Base-by-base conservation (phyloP, 805 yeast species). In the Metschnikowia amazonensis region DNA sequence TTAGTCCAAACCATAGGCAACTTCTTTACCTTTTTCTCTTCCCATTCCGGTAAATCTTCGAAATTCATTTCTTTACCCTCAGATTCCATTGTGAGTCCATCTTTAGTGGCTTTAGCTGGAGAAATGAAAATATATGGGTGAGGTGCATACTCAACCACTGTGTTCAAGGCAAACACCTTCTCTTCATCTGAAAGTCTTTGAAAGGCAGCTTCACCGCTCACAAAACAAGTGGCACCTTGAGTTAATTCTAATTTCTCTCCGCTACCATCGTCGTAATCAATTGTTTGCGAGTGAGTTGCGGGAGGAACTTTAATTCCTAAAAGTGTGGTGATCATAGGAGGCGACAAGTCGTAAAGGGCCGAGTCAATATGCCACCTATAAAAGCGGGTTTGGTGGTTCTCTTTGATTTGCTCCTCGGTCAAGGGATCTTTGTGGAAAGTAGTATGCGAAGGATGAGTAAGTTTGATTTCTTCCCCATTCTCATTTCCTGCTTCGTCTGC, bases 311-410 rank as follows among this genome's bases (percentile, higher is more conserved):
- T 77, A 50, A 89, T 80, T 3, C 96, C 96, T 43, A 89, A 72
- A 50, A 89, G 74, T 1, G 96, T 88, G 11, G 96, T 89, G 30
- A 84, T 86, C 54, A 84, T 79, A 25, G 96, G 96, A 24, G 96
- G 96, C 13, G 90, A 80, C 55, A 88, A 75, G 30, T 80, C 95
- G 59, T 89, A 89, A 33, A 89, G 74, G 4, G 96, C 96, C 30
- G 94, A 83, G 65, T 89, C 96, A 53, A 89, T 87, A 67, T 89
- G 96, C 96, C 96, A 89, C 67, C 96, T 79, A 76, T 88, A 89
- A 64, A 82, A 89, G 57, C 95, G 76, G 2, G 96, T 89, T 63
- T 78, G 77, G 42, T 82, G 79, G 20, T 77, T 71, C 1, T 60
- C 42, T 69, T 72, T 77, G 51, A 84, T 77, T 53, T 88, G 80